Base-by-base conservation (phyloP, 2,329 filamentous ascomycete species). In the Myriosclerotinia duriaeana region DNA sequence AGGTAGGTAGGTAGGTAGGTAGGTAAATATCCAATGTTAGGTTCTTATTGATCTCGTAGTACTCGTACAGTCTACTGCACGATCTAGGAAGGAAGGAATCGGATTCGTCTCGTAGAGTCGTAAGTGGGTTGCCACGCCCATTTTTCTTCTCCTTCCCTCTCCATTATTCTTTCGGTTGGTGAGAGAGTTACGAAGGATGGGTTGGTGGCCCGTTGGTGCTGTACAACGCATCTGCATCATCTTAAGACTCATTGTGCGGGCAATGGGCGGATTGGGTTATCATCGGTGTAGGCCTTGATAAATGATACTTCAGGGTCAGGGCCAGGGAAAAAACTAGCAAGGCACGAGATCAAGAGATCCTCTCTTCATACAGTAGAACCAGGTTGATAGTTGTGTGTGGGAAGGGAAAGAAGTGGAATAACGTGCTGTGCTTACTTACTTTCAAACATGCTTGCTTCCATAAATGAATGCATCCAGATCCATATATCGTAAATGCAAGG, bases 241-340 rank as follows among this genome's bases (percentile, higher is more conserved):
- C 42, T 30, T 26, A 38, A 48, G 34, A 50, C 26, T 17, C 44
- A 60, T 50, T 20, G 44, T 60, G 44, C 46, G 30, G 34, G n/a
- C 58, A 34, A 34, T 34, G 30, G 26, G 26, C 26, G 44, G 20
- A 60, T 60, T 50, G 30, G 44, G 42, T 34, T 20, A 50, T 50
- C 44, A 52, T 61, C 58, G 38, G 61, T 46, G 42, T 64, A 58
- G 26, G 52, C 56, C 9, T 52, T 15, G 22, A 52, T 6, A 30
- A 30, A 52, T 30, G 22, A 52, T 52, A 30, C 12, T 30, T 26
- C 48, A 52, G 22, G 48, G 48, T 26, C 48, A 52, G 22, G 48
- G 22, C 52, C 61, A 64, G 53, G 61, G 48, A 53, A 38, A 55
- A 64, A 56, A 56, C 61, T 64, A 56, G 50, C 40, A 64, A 58